Base-by-base conservation (phyloP, 2,329 filamentous ascomycete genomes). In the Diaporthe citrichinensis region DNA sequence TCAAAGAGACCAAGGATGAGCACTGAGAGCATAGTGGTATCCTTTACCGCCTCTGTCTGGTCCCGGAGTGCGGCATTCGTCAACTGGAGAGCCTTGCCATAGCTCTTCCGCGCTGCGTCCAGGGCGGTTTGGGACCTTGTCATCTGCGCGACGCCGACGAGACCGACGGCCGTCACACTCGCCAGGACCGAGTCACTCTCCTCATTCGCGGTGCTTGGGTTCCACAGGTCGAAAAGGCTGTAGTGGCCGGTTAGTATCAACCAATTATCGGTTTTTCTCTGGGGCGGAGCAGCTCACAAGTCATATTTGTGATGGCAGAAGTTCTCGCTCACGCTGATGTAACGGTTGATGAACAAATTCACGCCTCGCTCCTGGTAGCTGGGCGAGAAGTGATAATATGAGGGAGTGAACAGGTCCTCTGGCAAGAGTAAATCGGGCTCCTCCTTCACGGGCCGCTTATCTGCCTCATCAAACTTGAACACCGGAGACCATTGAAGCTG, bases 1-100 rank as follows among this genome's bases (percentile, higher is more conserved):
- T 91, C 89, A 77, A 88, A 91, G 6, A 89, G 87, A 58, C 88
- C 86, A 8, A 91, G 84, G 61, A 91, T 87, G 62, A 91, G 84
- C 23, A 91, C 86, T 0, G 84, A 86, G 44, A 88, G 86, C 85
- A 91, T 87, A 0, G 89, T 91, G 57, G 84, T 87, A 77, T 87
- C 87, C 78, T 86, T 88, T 79, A 85, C 79, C 14, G 83, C 85
- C 73, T 87, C 84, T 20, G 76, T 78, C 0, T 88, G 85, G 71
- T 87, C 81, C 61, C 83, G 81, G n/a, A 91, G 83, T 2, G 89
- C 88, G 25, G 82, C 80, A 71, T 90, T 90, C 10, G 86, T 89
- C 65, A 89, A 79, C n/a, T 84, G 83, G 1, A 91, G 84, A 5
- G 89, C 89, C 25, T 85, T 85, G 15, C 86, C 84, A 77, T 91